A percentile compares a stretch with the other conserved stretches of the same genome.
Evolutionary conservation across 148 eudicot species (phyloP).

Genomic region (Chenopodium quinoa): DNA sequence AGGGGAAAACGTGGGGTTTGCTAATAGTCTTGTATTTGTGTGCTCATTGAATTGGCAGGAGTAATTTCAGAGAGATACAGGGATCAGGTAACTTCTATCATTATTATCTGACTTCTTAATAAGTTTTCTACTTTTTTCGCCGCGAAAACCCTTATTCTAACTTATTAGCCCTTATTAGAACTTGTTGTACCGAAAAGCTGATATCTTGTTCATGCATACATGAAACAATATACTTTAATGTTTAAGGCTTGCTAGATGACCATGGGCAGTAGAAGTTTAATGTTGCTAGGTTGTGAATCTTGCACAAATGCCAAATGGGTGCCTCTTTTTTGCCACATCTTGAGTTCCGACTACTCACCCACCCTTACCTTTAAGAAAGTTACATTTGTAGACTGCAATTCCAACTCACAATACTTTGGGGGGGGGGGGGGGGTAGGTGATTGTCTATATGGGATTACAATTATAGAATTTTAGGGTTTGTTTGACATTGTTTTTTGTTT

Average conservation of each 20-base stretch:
- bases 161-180: neutral
- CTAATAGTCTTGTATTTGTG: conserved; percentile 5
- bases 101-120: neutral
- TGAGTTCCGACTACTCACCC: too few species aligned
- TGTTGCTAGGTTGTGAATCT: too few species aligned
- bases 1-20: neutral
- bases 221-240: neutral
- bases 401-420: neutral
- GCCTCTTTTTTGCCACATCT: too few species aligned
- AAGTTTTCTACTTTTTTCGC: neutral
- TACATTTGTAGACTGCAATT: neutral
- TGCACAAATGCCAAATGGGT: too few species aligned
- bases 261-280: too few species aligned
- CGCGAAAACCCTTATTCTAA: too few species aligned
- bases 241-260: neutral
- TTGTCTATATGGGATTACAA: neutral
- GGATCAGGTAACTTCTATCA: conserved; percentile 47
- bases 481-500: too few species aligned
- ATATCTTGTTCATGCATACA: neutral
- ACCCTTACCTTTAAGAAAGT: neutral
- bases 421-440: neutral
- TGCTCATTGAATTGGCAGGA: conserved; percentile 39
- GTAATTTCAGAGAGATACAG: conserved; percentile 49
- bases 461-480: neutral
- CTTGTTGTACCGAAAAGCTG: too few species aligned